Evolutionary conservation across 768 basidiomycete genomes (phyloP), one percentile per base, ranked within the genome.

Genomic region (Tricholoma sp.): DNA sequence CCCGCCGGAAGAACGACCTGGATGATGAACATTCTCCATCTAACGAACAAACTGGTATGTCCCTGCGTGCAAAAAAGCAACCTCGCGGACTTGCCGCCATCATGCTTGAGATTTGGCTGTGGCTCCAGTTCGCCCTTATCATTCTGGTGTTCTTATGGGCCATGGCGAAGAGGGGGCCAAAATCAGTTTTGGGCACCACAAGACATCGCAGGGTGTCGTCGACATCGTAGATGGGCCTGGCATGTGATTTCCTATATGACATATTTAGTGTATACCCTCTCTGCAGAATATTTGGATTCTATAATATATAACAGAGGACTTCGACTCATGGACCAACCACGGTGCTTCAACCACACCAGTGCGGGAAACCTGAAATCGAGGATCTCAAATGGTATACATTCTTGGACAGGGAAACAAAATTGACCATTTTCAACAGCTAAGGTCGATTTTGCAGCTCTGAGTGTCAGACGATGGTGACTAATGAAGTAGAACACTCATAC

Each of bases 81-180:
- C 63, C 63, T 34, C 62, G 34, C 36, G 60, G 65, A 50, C 56
- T 73, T n/a, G 72, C 67, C 6, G 66, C 67, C 39, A 70, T 87
- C 50, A 67, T 91, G 60, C 63, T 93, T 50, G 88, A 91, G 71
- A 66, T 89, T 18, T 93, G 91, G 91, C 69, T 93, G 59, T 91
- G 90, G 89, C 67, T 91, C 57, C 91, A 94, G 69, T 91, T 93
- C 65, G 74, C 68, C 7, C 76, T 91, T 58, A 83, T 94, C 59
- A 77, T 92, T 32, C 54, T 85, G 41, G 84, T 91, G 52, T 93
- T 93, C 68, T 67, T 94, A 53, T 91, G 83, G 79, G 82, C 88
- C 33, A 88, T 91, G 85, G 88, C 89, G 56, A 83, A 76, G 69
- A 77, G 82, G 17, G 90, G 91, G 2, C 90, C 90, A 6, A 85